Percentiles rank a stretch among this genome's conserved stretches.
Evolutionary conservation across 192 early-diverging fungal species (phyloP).

Genomic region (Geranomyces michiganensis): DNA sequence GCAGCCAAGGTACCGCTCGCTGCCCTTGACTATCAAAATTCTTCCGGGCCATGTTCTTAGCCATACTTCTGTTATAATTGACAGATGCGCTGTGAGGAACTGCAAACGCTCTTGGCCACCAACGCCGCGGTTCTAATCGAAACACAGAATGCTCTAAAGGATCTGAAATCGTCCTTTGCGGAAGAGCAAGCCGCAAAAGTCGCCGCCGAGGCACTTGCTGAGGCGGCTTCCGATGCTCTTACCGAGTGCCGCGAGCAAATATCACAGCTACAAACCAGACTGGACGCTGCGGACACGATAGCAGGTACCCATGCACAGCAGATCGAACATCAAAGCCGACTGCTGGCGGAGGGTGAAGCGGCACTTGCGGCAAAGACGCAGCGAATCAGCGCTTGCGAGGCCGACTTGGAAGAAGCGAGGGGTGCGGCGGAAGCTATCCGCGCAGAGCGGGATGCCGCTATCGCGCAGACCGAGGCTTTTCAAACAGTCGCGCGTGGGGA

Average conservation of each 20-base stretch:
- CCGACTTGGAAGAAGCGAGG: constrained; percentile 4
- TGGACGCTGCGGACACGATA: not conserved
- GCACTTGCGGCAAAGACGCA: not conserved
- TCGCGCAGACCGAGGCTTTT: not conserved
- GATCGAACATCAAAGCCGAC: not conserved
- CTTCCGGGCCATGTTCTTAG: too few species aligned
- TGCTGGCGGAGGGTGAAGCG: not conserved
- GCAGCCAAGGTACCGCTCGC: not conserved
- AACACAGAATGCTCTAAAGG: not conserved
- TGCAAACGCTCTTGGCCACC: too few species aligned
- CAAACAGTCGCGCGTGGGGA: not conserved
- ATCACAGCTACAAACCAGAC: not conserved
- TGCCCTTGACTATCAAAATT: too few species aligned
- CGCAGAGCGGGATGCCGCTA: constrained; percentile 3
- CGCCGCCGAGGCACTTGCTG: not conserved
- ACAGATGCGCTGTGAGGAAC: too few species aligned
- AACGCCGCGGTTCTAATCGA: not conserved
- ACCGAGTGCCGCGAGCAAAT: not conserved
- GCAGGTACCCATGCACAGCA: not conserved
- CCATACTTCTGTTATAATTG: too few species aligned
- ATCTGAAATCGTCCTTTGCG: not conserved
- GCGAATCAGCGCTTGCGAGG: constrained; percentile 3
- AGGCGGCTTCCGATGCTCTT: not conserved
- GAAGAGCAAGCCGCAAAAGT: not conserved
- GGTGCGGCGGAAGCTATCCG: not conserved